phyloP scores from a whole-genome alignment of 768 basidiomycete genomes.

The Rubroboletus pulcherrimus region DNA sequence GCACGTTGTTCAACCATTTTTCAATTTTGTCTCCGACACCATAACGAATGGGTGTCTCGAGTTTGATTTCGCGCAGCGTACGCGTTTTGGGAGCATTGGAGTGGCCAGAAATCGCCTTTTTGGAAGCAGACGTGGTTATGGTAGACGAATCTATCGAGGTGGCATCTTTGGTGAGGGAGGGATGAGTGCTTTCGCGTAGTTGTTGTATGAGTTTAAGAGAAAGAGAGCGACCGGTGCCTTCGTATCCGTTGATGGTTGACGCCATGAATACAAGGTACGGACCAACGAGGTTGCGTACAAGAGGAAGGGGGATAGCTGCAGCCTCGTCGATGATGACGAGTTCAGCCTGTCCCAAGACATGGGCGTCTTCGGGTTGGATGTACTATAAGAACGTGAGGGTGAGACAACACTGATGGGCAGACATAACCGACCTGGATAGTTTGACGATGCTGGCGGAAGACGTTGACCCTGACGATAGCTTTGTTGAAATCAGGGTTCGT shows the following conservation, averaged over 20 bases:
- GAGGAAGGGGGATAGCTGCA: conserved; percentile 94
- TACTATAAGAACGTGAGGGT: conserved; percentile 53
- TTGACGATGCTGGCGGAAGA: conserved; percentile 91
- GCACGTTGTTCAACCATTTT: conserved; percentile 85
- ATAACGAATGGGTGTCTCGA: conserved; percentile 95
- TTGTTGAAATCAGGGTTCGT: conserved; percentile 94
- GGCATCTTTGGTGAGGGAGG: conserved; percentile 66
- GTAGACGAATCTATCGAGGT: conserved; percentile 38
- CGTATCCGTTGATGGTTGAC: conserved; percentile 99
- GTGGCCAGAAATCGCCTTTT: conserved; percentile 48
- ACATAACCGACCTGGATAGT: conserved; percentile 79
- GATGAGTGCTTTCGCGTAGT: conserved; percentile 85
- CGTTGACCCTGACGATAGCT: conserved; percentile 91
- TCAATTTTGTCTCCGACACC: conserved; percentile 83
- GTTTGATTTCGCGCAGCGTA: conserved; percentile 86
- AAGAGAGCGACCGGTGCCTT: conserved; percentile 97
- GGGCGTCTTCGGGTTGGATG: conserved; percentile 96
- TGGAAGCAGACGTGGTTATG: conserved; percentile 39
- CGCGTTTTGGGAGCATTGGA: conserved; percentile 61
- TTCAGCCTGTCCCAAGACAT: conserved; percentile 96
- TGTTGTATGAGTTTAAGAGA: conserved; percentile 98
- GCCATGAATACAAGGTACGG: conserved; percentile 98
- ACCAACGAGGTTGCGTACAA: conserved; percentile 92
- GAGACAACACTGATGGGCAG: neutral
- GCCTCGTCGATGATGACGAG: conserved; percentile 98